Conservation (phyloP, 257 asterid genomes). For the Plectranthus barbatus region DNA sequence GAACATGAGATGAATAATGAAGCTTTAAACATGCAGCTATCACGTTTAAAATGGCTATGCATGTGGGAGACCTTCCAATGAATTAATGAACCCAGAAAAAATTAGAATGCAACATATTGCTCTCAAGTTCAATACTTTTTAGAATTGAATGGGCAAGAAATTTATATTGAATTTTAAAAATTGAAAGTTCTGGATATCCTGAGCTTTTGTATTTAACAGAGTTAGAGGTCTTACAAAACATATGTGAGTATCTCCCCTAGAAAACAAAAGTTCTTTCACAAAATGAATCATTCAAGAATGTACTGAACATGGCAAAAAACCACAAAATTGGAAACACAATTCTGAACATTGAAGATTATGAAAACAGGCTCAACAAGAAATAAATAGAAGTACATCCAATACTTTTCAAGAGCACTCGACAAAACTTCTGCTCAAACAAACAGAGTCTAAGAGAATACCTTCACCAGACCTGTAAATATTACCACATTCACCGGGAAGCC, state of each 20-base stretch:
- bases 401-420: not conserved
- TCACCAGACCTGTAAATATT: constrained; percentile 52
- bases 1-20: not conserved
- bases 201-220: not conserved
- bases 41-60: not conserved
- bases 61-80: not conserved
- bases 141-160: not conserved
- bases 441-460: constrained; percentile 38
- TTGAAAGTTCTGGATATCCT: not conserved
- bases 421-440: not conserved
- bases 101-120: not conserved
- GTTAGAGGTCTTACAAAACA: not conserved
- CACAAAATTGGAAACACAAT: not conserved
- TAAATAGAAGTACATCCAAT: not conserved
- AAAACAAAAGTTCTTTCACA: not conserved
- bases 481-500: constrained; percentile 43
- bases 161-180: not conserved
- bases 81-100: not conserved
- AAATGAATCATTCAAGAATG: constrained; percentile 3
- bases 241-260: not conserved
- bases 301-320: not conserved
- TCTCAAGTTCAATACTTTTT: not conserved
- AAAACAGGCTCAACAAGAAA: not conserved
- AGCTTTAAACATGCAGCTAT: not conserved
- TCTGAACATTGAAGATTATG: not conserved